These are phyloP conservation scores for Apiotrichum akiyoshidainum DNA, from an alignment of 1,284 basidiomycete genomes.

Conservation along the genomic window DNA sequence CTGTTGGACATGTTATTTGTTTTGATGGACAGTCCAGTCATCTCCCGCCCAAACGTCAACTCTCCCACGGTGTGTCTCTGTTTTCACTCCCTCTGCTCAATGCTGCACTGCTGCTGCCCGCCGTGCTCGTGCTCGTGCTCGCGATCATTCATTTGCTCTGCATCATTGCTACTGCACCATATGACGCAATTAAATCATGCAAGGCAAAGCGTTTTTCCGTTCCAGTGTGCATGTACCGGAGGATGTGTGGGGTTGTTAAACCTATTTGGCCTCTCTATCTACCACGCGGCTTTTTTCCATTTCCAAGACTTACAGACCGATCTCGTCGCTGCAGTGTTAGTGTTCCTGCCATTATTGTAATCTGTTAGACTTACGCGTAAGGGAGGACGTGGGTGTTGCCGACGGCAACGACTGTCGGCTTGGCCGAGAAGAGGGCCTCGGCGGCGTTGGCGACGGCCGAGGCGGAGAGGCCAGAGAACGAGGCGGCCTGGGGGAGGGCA, in stretches of 20 bases:
- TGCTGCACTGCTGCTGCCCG: too few species aligned
- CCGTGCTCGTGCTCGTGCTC: neutral
- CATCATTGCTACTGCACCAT: too few species aligned
- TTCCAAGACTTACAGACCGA: slow-evolving; percentile 61
- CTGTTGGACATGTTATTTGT: too few species aligned
- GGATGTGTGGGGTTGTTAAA: slow-evolving; percentile 14
- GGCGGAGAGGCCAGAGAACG: slow-evolving; percentile 64
- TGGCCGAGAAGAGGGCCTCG: slow-evolving; percentile 53
- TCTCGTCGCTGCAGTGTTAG: slow-evolving; percentile 59
- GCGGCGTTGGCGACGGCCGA: slow-evolving; percentile 60
- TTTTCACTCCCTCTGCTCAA: too few species aligned
- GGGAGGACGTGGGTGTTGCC: slow-evolving; percentile 74
- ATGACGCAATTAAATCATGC: neutral
- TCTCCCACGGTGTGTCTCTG: too few species aligned
- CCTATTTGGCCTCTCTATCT: slow-evolving; percentile 27
- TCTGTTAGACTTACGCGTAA: slow-evolving; percentile 55
- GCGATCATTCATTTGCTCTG: neutral
- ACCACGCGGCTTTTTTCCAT: slow-evolving; percentile 19
- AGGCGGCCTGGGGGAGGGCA: slow-evolving; percentile 55
- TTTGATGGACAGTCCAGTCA: too few species aligned
- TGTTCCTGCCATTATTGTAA: neutral
- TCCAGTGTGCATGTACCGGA: slow-evolving; percentile 21
- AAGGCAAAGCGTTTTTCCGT: neutral
- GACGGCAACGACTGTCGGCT: slow-evolving; percentile 81
- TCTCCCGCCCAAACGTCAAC: too few species aligned